Base-by-base conservation (phyloP, 23 red algal species). In the Chondrus crispus region DNA sequence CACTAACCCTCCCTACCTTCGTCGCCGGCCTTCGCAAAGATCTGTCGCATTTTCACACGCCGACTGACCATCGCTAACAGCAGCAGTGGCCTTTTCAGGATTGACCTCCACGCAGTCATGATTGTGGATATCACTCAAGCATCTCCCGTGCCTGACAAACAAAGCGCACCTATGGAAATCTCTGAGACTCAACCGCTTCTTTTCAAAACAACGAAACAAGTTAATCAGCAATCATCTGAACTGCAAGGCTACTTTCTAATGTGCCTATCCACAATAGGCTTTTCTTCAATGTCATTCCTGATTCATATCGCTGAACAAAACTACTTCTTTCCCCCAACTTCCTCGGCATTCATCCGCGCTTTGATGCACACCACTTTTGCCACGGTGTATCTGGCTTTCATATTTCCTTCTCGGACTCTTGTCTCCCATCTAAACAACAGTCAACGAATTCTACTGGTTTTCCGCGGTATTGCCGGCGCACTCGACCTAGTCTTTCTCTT, bases 391-490 rank as follows among this genome's bases (percentile, higher is more conserved):
- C 60, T 66, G 1, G 26, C 35, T 32, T n/a, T 6, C 60, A 8
- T 13, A 22, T 32, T 9, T n/a, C 60, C 26, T 32, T 6, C 9
- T 32, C 26, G 26, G 26, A 22, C 58, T 6, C 7, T 66, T 32
- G 26, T 66, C 60, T 13, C 60, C 60, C 60, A 66, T 32, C 60
- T 66, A 22, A 66, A 22, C 60, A 22, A 9, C 60, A 9, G 26
- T 32, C n/a, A 90, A 28, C 71, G 45, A 42, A 18, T 33, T 28
- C 41, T 90, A 19, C 52, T 90, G n/a, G 36, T 90, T 66, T 38
- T 90, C 12, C 46, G 71, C 0, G 87, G 69, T 37, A 4, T 52
- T 13, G 7, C 73, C 13, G 87, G 87, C 18, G 30, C 38, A 29
- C 48, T 80, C 16, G 87, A 45, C 6, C 39, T 90, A 2, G 22